phyloP scores from a whole-genome alignment of 768 basidiomycete genomes.

The Tulasnella calospora region DNA sequence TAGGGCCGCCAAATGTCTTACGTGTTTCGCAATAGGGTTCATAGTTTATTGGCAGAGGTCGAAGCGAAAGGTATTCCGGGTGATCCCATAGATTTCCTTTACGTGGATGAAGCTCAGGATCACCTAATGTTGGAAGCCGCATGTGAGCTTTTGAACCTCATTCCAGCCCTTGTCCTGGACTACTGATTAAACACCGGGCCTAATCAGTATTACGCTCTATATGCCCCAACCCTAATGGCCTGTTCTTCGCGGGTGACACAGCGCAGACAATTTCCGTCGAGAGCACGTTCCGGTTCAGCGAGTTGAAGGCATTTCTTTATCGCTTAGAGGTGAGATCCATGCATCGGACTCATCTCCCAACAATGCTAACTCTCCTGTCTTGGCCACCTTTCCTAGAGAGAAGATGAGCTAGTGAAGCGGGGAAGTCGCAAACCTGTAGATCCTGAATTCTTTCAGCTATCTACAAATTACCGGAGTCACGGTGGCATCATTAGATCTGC shows the following conservation, averaged over 20 bases:
- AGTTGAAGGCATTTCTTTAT: conserved; percentile 10
- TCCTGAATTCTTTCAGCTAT: conserved; percentile 14
- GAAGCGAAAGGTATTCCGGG: neutral
- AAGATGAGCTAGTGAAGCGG: neutral
- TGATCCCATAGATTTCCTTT: conserved; percentile 50
- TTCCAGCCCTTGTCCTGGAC: neutral
- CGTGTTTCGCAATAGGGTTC: neutral
- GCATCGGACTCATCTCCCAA: too few species aligned
- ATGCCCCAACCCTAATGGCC: conserved; percentile 12
- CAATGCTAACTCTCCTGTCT: neutral
- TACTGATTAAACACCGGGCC: too few species aligned
- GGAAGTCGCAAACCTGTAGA: neutral
- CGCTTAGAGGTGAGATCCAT: neutral
- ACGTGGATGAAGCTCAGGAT: conserved; percentile 72
- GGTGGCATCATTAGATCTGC: conserved; percentile 20
- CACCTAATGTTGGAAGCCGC: conserved; percentile 60
- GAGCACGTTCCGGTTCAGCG: conserved; percentile 14
- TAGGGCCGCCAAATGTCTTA: neutral
- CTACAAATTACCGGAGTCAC: conserved; percentile 22
- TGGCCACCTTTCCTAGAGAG: neutral
- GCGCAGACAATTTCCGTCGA: conserved; percentile 16
- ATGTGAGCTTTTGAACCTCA: conserved; percentile 38
- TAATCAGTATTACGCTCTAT: neutral
- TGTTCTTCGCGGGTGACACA: conserved; percentile 19
- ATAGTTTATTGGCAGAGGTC: neutral